Conservation (phyloP, 441 rosid genomes). For the Mallotus japonicus region DNA sequence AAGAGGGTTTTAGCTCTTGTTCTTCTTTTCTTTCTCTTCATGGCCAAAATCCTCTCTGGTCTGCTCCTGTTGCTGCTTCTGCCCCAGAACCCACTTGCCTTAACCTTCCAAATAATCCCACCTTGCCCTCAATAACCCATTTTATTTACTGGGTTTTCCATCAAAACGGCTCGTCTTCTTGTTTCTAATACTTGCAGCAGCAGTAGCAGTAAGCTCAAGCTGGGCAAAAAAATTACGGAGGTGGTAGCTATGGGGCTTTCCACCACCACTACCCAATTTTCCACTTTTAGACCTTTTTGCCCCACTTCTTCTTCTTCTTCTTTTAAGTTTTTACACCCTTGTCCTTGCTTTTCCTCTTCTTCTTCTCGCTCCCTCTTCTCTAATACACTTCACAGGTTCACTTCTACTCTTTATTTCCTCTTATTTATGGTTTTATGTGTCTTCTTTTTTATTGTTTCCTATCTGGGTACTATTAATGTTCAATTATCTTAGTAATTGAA, state of each 20-base stretch:
- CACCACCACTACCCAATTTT: constrained; percentile 37
- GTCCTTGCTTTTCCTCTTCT: constrained; percentile 34
- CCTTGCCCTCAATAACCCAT: constrained; percentile 12
- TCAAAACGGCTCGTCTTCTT: constrained; percentile 43
- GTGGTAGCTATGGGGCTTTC: constrained; percentile 62
- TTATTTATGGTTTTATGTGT: background rate
- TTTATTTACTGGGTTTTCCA: constrained; percentile 20
- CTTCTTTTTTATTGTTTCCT: background rate
- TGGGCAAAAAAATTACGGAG: constrained; percentile 48
- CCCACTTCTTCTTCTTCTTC: constrained; percentile 39
- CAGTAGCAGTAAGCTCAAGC: constrained; percentile 32
- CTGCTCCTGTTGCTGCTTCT: constrained; percentile 27
- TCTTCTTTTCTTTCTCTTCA: background rate
- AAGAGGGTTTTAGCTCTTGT: constrained; percentile 36
- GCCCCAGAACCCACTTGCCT: constrained; percentile 37
- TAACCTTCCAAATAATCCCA: background rate
- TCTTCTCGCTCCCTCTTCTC: background rate
- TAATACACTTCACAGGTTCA: background rate
- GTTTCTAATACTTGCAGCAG: background rate
- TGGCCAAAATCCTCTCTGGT: constrained; percentile 25
- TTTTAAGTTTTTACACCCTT: constrained; percentile 38
- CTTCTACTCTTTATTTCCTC: background rate
- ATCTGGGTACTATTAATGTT: too few relatives aligned
- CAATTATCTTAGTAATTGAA: too few relatives aligned
- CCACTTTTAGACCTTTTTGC: constrained; percentile 41